These are phyloP conservation scores for Cryptococcus wingfieldii DNA, from an alignment of 1,284 basidiomycete species.

Conservation along the genomic window DNA sequence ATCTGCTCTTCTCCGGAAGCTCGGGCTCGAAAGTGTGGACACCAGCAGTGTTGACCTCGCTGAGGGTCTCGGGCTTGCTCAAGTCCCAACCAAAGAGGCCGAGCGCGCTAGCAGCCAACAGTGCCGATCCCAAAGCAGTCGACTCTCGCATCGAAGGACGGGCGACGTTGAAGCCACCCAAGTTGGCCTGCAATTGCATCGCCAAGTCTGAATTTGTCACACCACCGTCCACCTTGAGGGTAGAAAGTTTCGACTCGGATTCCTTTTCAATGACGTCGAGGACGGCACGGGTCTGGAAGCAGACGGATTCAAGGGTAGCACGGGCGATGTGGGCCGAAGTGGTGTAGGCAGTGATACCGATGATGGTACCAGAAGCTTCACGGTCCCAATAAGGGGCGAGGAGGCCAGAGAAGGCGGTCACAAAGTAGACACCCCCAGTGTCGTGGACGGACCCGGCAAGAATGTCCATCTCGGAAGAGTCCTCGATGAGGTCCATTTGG, in stretches of 20 bases:
- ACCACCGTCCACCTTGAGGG: constrained; percentile 88
- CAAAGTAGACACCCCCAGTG: constrained; percentile 94
- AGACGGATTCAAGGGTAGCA: constrained; percentile 81
- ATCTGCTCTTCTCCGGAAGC: constrained; percentile 57
- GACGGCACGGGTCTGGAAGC: constrained; percentile 80
- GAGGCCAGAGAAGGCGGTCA: constrained; percentile 90
- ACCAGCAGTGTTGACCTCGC: constrained; percentile 82
- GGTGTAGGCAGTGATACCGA: constrained; percentile 78
- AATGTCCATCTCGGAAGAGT: constrained; percentile 77
- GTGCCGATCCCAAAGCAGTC: constrained; percentile 91
- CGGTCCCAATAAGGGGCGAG: constrained; percentile 63
- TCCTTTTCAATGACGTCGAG: constrained; percentile 87
- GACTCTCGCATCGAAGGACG: constrained; percentile 96
- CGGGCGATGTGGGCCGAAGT: constrained; percentile 90
- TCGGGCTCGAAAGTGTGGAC: constrained; percentile 66
- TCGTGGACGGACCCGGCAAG: constrained; percentile 73
- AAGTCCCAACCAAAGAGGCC: constrained; percentile 93
- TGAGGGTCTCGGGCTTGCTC: constrained; percentile 75
- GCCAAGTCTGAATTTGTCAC: constrained; percentile 75
- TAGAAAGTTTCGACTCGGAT: constrained; percentile 64
- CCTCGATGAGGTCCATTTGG: constrained; percentile 75
- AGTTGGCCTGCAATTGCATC: constrained; percentile 89
- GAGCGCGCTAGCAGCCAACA: constrained; percentile 88
- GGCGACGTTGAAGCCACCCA: constrained; percentile 86
- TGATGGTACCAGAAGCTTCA: constrained; percentile 36